Conservation (phyloP, 768 basidiomycete genomes). For the Russula sp. region DNA sequence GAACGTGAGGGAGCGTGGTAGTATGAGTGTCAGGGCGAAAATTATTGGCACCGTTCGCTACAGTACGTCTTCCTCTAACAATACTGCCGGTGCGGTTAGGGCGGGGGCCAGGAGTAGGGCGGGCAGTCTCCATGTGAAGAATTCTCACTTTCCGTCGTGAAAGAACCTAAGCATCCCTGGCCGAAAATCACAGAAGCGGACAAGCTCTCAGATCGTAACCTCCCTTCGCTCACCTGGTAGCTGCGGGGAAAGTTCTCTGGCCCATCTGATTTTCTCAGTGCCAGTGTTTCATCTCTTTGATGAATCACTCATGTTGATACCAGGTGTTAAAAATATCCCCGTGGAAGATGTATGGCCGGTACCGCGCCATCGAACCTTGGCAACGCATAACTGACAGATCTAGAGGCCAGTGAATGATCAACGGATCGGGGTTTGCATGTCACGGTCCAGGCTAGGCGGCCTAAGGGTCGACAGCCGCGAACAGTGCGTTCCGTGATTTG, state of each 20-base stretch:
- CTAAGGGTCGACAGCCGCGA: background rate
- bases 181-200: background rate
- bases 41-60: background rate
- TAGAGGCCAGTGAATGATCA: background rate
- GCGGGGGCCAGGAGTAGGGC: background rate
- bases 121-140: background rate
- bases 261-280: background rate
- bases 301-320: background rate
- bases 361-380: background rate
- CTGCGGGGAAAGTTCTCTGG: background rate
- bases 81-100: background rate
- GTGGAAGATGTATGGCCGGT: no score
- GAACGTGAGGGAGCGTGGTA: background rate
- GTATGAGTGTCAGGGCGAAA: background rate
- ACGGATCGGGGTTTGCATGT: background rate
- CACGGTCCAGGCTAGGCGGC: background rate
- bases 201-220: background rate
- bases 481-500: background rate
- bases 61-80: background rate
- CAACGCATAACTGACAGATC: background rate
- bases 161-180: background rate
- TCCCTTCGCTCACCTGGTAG: background rate
- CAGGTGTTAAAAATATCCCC: background rate
- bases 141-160: background rate
- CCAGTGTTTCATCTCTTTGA: background rate